phyloP scores from a whole-genome alignment of 2,329 filamentous ascomycete genomes.

The Ascochyta viciae-villosae region DNA sequence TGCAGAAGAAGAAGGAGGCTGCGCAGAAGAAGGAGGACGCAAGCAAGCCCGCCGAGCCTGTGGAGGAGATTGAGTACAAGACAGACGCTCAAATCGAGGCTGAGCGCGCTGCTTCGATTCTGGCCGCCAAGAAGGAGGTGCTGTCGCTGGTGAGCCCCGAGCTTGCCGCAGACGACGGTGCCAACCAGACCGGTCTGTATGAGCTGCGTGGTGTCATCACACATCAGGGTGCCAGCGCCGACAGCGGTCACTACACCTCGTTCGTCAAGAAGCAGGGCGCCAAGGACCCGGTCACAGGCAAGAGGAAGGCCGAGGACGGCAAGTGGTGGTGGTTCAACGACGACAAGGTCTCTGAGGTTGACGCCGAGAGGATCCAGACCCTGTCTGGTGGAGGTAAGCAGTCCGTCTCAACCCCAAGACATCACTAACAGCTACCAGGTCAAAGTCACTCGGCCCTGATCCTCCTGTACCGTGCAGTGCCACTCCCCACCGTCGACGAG shows the following conservation, averaged over 20 bases:
- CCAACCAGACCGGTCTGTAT: conserved; percentile 94
- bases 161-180: conserved; percentile 76
- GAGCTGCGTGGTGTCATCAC: conserved; percentile 94
- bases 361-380: conserved; percentile 87
- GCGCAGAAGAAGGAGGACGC: conserved; percentile 59
- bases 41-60: conserved; percentile 61
- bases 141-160: conserved; percentile 77
- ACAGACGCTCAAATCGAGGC: conserved; percentile 92
- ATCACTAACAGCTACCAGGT: conserved; percentile 46
- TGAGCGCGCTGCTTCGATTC: conserved; percentile 77
- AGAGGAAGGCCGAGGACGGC: conserved; percentile 81
- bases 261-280: conserved; percentile 91
- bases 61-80: conserved; percentile 79
- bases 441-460: conserved; percentile 86
- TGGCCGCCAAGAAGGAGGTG: conserved; percentile 87
- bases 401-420: background rate
- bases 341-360: conserved; percentile 93
- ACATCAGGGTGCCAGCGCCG: conserved; percentile 94
- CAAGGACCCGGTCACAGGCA: conserved; percentile 77
- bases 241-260: conserved; percentile 97
- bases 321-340: conserved; percentile 99
- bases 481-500: conserved; percentile 66
- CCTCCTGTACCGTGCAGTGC: conserved; percentile 77
- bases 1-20: conserved; percentile 59
- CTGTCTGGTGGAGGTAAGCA: conserved; percentile 81